Base-by-base conservation (phyloP, 352 stramenopile genomes). In the Blastocystis sp. region DNA sequence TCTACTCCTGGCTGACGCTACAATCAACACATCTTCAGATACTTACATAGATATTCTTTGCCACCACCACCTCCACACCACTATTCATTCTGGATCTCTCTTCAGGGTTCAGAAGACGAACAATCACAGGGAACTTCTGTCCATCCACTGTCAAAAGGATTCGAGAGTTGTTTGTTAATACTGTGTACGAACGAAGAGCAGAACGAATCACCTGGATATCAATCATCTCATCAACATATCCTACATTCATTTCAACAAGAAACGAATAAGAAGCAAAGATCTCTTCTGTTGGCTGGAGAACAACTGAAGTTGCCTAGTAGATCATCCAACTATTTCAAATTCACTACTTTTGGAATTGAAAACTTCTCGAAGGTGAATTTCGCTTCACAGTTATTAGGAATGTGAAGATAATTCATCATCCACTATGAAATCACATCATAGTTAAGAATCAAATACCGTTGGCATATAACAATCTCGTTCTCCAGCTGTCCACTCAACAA, bases 241-340 rank as follows among this genome's bases (percentile, higher is more conserved):
- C 12, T 73, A 73, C 61, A 14, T 73, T 46, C 61, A 73, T 21
- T 37, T 73, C 61, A 9, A 73, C 61, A 7, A 73, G 61, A n/a
- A n/a, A 73, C 61, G 61, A 73, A 46, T 73, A 73, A n/a, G 61
- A 73, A n/a, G 61, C 61, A 73, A 73, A 73, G 32, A 73, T 37
- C 61, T 73, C 61, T 19, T 73, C 61, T 19, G 61, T 73, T 5
- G 61, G 61, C 61, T 73, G 61, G 24, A 73, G 21, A 39, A 73
- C 61, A 0, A 73, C 9, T 14, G 61, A 73, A 21, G 43, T n/a
- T n/a, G 24, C 61, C 61, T 73, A 73, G n/a, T n/a, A n/a, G n/a
- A n/a, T 14, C n/a, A 14, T 39, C 24, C 32, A 73, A 39, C 32
- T 14, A 39, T 14, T 24, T 27, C n/a, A 73, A 49, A 49, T 24